Evolutionary conservation across 345 rosid species (phyloP), one percentile per base, ranked within the genome.

Genomic region (Salix caprea): DNA sequence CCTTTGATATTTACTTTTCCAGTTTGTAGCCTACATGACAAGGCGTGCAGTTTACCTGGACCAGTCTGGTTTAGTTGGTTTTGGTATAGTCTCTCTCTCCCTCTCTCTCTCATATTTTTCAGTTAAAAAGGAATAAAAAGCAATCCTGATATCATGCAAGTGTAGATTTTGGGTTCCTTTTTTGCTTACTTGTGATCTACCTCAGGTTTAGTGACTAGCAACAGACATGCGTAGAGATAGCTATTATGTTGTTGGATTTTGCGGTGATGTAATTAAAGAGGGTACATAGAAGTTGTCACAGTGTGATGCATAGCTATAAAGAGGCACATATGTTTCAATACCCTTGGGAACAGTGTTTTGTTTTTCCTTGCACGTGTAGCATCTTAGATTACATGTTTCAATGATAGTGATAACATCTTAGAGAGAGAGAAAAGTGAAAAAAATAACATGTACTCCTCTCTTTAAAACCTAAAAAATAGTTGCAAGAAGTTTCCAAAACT

Each of bases 1-100:
- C 26, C 14, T 74, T 16, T 28, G n/a, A 26, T 52, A 11, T 50
- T 58, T 67, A 6, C 32, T 2, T 58, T 69, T 58, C 12, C 74
- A 76, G 79, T 56, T 66, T 69, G 44, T 69, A 69, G 28, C 69
- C 58, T 24, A 56, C n/a, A 34, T 24, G 50, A 26, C 19, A 7
- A 67, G 58, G 32, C 2, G 37, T 65, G 23, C 65, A 48, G 48
- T 66, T 65, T 34, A 62, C 48, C 23, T 7, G 46, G 36, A 13
- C 70, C 5, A 13, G 32, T 30, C 23, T 32, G 50, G 6, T 50
- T 9, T 18, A 16, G 13, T 30, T 40, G n/a, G 34, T 46, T 16
- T 10, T 23, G 7, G 56, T 24, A 3, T 62, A 62, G 39, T 30
- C 32, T 30, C 32, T 30, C 32, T 28, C 26, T 1, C 1, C 12